Evolutionary conservation across 805 yeast species (phyloP), one percentile per base, ranked within the genome.

Genomic region (Starmerella cellae): DNA sequence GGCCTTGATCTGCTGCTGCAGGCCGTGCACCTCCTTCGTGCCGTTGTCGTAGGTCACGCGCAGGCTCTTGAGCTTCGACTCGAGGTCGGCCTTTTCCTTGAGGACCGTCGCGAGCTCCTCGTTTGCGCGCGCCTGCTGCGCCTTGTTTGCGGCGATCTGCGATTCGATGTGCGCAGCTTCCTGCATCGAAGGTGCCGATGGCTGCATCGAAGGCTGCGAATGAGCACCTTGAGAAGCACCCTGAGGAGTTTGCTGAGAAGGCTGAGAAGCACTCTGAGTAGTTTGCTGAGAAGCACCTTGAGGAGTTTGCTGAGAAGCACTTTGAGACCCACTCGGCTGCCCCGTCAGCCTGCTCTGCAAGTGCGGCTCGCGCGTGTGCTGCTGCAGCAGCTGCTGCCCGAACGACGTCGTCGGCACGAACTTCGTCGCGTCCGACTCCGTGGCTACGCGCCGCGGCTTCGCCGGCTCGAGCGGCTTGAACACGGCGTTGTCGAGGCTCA

Each of bases 331-430:
- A 13, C 20, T 19, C 9, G 38, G 26, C 38, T 5, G 9, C 4
- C 20, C 13, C 8, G 30, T 20, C 9, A 4, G 21, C 21, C 4
- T 11, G 9, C 17, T 5, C 17, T 5, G 16, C 14, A 31, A 22
- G 5, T 5, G 11, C 9, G 34, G 27, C 28, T 32, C 4, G 20
- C 5, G 14, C 9, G 41, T 18, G 31, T n/a, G 37, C 24, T 65
- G 54, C 45, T 77, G 79, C 22, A 66, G 61, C 41, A 87, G 68
- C 28, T 71, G 70, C 62, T 81, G 94, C 26, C 97, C 97, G 66
- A 87, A 88, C 10, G 71, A 63, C 0, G 95, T 84, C 16, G 85
- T 70, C 28, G 96, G 96, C 41, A 74, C 79, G 62, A 87, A 88
- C 35, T 46, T 47, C 38, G 45, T 55, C 14, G 45, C 47, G 31